Conservation (phyloP, 352 stramenopile genomes). For the Phytophthora megakarya region DNA sequence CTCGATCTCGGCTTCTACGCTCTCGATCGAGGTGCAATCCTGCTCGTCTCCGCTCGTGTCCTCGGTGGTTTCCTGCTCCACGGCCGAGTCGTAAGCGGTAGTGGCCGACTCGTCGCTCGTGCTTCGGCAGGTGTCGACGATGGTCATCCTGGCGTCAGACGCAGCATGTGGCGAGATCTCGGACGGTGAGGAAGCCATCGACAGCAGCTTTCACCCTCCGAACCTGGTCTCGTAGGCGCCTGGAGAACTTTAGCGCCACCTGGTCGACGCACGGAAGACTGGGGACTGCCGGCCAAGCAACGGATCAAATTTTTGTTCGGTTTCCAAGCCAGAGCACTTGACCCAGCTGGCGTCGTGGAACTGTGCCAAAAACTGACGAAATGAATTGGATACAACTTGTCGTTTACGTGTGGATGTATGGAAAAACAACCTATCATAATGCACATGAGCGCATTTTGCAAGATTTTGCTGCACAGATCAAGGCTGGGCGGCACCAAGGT, state of each 20-base stretch:
- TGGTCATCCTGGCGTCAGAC: conserved; percentile 15
- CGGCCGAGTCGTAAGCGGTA: conserved; percentile 16
- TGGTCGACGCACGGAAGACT: not conserved
- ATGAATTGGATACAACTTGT: not conserved
- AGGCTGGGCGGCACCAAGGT: not conserved
- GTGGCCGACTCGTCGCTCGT: conserved; percentile 24
- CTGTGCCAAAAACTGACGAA: not conserved
- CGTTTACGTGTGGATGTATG: not conserved
- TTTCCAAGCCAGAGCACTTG: conserved; percentile 16
- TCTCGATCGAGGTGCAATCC: conserved; percentile 1
- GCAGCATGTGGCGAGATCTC: not conserved
- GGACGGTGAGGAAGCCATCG: conserved; percentile 19
- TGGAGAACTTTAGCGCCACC: conserved; percentile 8
- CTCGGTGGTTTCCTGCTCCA: conserved; percentile 12
- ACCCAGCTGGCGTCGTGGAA: conserved; percentile 4
- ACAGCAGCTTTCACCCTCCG: conserved; percentile 18
- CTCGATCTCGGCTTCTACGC: conserved; percentile 24
- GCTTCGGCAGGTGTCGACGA: conserved; percentile 13
- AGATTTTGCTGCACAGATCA: not conserved
- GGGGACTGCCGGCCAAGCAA: conserved; percentile 1
- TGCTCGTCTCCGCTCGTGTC: conserved; percentile 21
- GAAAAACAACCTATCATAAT: not conserved
- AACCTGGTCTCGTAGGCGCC: conserved; percentile 21
- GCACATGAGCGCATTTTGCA: not conserved
- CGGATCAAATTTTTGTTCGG: conserved; percentile 27